Conservation (phyloP, 345 rosid genomes). For the Alliaria petiolata region DNA sequence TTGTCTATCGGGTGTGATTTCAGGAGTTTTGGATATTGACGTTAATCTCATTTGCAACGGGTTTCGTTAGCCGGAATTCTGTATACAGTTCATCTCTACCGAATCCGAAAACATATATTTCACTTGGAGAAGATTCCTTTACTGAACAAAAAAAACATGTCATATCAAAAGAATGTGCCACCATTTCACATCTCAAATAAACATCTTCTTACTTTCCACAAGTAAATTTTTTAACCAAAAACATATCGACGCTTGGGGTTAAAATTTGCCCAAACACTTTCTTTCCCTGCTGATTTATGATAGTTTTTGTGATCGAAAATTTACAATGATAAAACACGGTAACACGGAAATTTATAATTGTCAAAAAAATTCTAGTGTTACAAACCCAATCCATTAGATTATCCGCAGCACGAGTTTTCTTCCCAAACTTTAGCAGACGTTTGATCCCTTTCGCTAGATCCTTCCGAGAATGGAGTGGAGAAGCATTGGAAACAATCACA, state of each 20-base stretch:
- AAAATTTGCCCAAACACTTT: too few species aligned
- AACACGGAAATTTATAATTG: not conserved
- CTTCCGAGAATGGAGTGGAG: conserved; percentile 61
- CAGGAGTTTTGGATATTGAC: conserved; percentile 92
- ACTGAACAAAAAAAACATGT: not conserved
- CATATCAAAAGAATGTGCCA: not conserved
- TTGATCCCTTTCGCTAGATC: conserved; percentile 89
- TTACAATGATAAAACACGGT: not conserved
- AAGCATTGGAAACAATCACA: conserved; percentile 53
- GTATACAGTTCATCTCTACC: conserved; percentile 47
- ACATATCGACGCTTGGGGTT: too few species aligned
- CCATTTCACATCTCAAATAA: not conserved
- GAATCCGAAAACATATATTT: conserved; percentile 62
- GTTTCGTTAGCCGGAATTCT: conserved; percentile 58
- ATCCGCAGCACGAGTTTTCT: conserved; percentile 71
- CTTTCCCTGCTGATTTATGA: not conserved
- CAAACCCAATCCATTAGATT: conserved; percentile 75
- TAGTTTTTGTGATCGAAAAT: not conserved
- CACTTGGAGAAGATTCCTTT: conserved; percentile 53
- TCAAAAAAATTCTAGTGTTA: too few species aligned
- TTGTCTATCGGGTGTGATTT: not conserved
- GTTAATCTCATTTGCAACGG: conserved; percentile 42
- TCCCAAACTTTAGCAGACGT: conserved; percentile 82
- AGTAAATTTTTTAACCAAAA: too few species aligned
- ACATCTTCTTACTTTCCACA: not conserved